Evolutionary conservation across 2,329 filamentous ascomycete genomes (phyloP).

Genomic region (Chaetothyriales sp.): DNA sequence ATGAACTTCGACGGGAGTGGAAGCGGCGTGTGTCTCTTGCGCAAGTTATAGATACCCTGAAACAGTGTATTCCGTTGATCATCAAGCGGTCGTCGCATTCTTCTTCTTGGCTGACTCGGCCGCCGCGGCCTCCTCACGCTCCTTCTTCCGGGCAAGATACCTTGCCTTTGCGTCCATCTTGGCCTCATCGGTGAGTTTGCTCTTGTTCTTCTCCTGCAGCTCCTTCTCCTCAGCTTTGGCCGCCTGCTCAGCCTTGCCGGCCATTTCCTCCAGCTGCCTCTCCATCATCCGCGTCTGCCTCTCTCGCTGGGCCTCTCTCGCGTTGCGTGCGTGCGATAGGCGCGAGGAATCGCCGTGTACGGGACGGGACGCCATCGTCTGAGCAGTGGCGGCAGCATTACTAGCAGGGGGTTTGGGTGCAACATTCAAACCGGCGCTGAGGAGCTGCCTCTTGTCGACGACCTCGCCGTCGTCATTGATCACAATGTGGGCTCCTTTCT

Average conservation of each 20-base stretch:
- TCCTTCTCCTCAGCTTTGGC: constrained; percentile 41
- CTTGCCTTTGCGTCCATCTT: constrained; percentile 48
- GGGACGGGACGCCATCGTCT: constrained; percentile 9
- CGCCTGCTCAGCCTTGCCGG: constrained; percentile 43
- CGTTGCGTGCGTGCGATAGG: constrained; percentile 23
- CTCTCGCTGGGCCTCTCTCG: constrained; percentile 34
- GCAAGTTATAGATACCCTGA: too few species aligned
- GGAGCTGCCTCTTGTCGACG: constrained; percentile 49
- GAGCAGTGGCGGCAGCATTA: constrained; percentile 8
- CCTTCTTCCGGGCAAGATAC: constrained; percentile 47
- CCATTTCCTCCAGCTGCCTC: constrained; percentile 43
- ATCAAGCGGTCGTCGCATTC: neutral
- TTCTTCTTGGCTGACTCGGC: constrained; percentile 3
- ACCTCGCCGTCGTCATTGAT: constrained; percentile 53
- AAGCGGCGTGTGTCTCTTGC: too few species aligned
- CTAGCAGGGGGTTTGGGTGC: constrained; percentile 35
- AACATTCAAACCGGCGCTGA: constrained; percentile 49
- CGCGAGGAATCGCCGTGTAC: constrained; percentile 5
- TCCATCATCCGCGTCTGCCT: constrained; percentile 49
- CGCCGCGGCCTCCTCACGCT: constrained; percentile 28
- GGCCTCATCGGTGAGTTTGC: constrained; percentile 43
- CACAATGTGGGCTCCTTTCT: constrained; percentile 37
- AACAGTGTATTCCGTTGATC: too few species aligned
- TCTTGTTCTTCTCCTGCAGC: constrained; percentile 43
- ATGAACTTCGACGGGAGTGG: neutral